Conservation (phyloP, 179 eudicot genomes). For the Nepenthes alata region DNA sequence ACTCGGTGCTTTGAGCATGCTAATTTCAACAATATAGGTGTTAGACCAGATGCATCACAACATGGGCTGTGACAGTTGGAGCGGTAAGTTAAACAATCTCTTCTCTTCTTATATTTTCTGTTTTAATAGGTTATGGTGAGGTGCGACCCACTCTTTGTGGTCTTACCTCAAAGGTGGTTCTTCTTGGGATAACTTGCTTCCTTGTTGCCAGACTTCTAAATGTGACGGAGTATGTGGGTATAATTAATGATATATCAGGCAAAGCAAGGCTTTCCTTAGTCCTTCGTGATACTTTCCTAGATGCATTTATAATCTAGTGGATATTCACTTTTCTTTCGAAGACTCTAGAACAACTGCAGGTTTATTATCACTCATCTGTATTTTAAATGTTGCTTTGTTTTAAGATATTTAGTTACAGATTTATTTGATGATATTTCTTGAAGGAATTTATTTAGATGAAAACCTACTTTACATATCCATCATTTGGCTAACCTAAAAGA, state of each 20-base stretch:
- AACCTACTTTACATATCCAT: too few relatives aligned
- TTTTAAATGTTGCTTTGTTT: too few relatives aligned
- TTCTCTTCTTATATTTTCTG: conserved; percentile 70
- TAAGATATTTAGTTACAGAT: too few relatives aligned
- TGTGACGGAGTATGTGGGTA: conserved; percentile 82
- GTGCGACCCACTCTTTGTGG: conserved; percentile 99
- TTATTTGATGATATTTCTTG: too few relatives aligned
- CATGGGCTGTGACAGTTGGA: conserved; percentile 87
- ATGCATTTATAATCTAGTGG: conserved; percentile 85
- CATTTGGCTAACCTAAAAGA: too few relatives aligned
- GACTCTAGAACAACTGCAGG: conserved; percentile 95
- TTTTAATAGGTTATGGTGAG: conserved; percentile 96
- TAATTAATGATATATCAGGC: conserved; percentile 82
- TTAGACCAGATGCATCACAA: conserved; percentile 68
- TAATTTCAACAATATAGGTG: conserved; percentile 65
- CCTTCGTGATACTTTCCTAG: conserved; percentile 74
- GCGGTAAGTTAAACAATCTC: conserved; percentile 73
- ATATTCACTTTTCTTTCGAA: conserved; percentile 89
- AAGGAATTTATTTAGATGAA: too few relatives aligned
- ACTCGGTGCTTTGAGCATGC: conserved; percentile 88
- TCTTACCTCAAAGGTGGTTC: conserved; percentile 71
- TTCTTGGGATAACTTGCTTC: conserved; percentile 69
- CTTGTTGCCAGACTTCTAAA: conserved; percentile 73
- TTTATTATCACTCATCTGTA: conserved; percentile 3
- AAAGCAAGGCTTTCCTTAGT: conserved; percentile 73